phyloP scores from a whole-genome alignment of 345 rosid species.

The Populus nigra region DNA sequence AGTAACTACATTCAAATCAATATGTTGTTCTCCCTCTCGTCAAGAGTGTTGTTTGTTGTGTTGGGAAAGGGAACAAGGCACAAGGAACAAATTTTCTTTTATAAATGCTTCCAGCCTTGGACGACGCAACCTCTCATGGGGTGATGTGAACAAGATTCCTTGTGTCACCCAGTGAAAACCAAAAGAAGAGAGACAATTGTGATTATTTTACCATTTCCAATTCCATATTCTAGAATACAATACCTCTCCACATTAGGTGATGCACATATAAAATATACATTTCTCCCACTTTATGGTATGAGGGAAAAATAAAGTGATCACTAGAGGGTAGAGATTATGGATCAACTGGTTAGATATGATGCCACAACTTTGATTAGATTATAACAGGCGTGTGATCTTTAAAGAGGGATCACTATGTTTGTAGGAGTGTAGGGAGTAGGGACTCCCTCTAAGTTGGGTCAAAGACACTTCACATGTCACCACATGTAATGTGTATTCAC shows the following conservation, averaged over 20 bases:
- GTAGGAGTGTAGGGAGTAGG: background rate
- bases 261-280: background rate
- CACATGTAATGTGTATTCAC: conserved; percentile 7
- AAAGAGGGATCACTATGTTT: background rate
- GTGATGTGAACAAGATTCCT: conserved; percentile 37
- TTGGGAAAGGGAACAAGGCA: conserved; percentile 25
- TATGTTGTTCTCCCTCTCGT: background rate
- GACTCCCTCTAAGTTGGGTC: background rate
- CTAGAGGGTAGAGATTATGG: background rate
- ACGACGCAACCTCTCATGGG: conserved; percentile 27
- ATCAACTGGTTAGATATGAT: background rate
- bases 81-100: conserved; percentile 4
- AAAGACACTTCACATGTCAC: conserved; percentile 16
- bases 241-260: background rate
- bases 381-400: conserved; percentile 4
- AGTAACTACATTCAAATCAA: conserved; percentile 1
- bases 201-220: background rate
- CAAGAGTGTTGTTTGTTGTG: conserved; percentile 26
- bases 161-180: conserved; percentile 31
- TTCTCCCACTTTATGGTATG: background rate
- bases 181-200: conserved; percentile 5
- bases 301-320: background rate
- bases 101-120: conserved; percentile 17
- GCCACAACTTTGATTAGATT: conserved; percentile 9
- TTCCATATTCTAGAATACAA: background rate